Conservation (phyloP, 176 grass and related monocot species). For the Tuctoria greenei region DNA sequence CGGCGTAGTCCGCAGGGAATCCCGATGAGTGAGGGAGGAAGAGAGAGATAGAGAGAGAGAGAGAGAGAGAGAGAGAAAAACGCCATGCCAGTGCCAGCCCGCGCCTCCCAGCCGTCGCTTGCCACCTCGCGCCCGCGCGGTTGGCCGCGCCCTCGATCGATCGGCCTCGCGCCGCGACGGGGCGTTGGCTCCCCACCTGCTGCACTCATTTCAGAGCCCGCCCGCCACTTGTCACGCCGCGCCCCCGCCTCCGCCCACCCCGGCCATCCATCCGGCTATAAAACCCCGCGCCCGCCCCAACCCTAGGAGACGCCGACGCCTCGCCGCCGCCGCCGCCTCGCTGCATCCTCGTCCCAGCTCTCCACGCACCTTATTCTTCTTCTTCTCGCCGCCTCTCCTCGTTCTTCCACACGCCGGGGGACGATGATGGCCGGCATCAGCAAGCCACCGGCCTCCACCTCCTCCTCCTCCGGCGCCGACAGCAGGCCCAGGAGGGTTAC, state of each 20-base stretch:
- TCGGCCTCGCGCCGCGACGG: constrained; percentile 29
- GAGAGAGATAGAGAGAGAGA: not conserved
- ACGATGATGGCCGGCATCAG: constrained; percentile 37
- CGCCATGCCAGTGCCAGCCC: constrained; percentile 45
- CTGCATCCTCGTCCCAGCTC: not conserved
- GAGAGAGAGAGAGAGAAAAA: not conserved
- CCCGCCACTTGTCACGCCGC: constrained; percentile 49
- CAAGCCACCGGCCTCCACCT: constrained; percentile 41
- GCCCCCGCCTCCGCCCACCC: constrained; percentile 37
- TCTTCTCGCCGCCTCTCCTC: not conserved
- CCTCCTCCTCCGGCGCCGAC: constrained; percentile 36
- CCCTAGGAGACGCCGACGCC: constrained; percentile 49
- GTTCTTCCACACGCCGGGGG: constrained; percentile 1
- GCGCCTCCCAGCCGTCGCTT: constrained; percentile 49
- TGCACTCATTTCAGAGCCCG: constrained; percentile 46
- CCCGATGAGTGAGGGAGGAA: constrained; percentile 17
- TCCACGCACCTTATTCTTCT: not conserved
- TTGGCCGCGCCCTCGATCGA: constrained; percentile 42
- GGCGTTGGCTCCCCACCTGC: constrained; percentile 33
- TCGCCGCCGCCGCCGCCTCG: constrained; percentile 18
- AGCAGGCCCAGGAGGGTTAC: constrained; percentile 5
- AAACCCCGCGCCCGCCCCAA: constrained; percentile 45
- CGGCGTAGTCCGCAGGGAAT: constrained; percentile 50
- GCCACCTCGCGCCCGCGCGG: constrained; percentile 54
- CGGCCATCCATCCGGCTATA: constrained; percentile 40